Base-by-base conservation (phyloP, 345 rosid genomes). In the Dimocarpus longan region DNA sequence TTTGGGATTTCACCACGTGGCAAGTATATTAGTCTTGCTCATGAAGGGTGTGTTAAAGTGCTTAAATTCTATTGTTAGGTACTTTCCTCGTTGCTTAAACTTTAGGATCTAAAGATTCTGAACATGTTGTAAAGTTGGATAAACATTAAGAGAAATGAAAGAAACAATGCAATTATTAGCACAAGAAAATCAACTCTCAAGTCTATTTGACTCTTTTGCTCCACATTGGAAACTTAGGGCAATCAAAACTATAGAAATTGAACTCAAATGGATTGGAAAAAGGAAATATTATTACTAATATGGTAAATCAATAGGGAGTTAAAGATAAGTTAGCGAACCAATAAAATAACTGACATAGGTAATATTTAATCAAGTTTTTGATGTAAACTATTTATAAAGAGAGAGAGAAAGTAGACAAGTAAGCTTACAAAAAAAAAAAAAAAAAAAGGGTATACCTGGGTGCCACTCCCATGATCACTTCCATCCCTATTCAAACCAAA, bases 401-500 rank as follows among this genome's bases (percentile, higher is more conserved):
- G 57, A 64, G 67, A 8, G 5, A 66, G 10, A 21, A 48, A 40
- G 40, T 11, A 1, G 5, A 5, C 10, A 26, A 22, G 54, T 24
- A 46, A 28, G 8, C 28, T 64, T 40, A 73, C 48, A 40, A 52
- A 60, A 40, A 19, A 76, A 50, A 32, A 32, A 32, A 32, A 3
- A 32, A 32, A 32, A 32, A 32, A 32, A 32, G 2, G 3, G 2
- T 13, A 18, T 74, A 70, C 81, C 85, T 83, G 89, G 43, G 85
- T 79, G 68, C 84, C 85, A 77, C 86, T 86, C 44, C 85, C 86
- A 68, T 79, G 37, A 71, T 83, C 83, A 74, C 85, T 83, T 79
- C 86, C 89, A 74, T 83, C 79, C 80, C 57, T 57, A 68, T 79
- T 68, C 66, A 81, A 50, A 63, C 76, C 78, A 66, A 28, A 59